Percentiles rank a stretch among this genome's conserved stretches.
These are phyloP conservation scores for Elasticomyces elasticus DNA, from an alignment of 495 filamentous ascomycete species.

Conservation along the genomic window DNA sequence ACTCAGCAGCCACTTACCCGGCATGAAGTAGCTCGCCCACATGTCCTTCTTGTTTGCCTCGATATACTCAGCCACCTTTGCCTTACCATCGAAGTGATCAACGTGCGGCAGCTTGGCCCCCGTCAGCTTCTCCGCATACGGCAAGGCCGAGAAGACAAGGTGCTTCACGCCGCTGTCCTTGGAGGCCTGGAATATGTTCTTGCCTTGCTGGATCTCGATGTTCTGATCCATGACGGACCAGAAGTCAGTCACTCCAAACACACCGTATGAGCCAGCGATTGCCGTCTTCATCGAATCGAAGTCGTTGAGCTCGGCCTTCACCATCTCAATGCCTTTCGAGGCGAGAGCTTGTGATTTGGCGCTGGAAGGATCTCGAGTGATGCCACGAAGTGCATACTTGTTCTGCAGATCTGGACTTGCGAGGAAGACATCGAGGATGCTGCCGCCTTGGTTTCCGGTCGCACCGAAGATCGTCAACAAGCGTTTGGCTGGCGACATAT, in stretches of 20 bases:
- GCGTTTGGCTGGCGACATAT: background rate
- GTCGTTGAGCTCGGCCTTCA: constrained; percentile 42
- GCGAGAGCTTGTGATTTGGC: constrained; percentile 35
- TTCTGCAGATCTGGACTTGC: constrained; percentile 5
- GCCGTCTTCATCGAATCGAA: constrained; percentile 39
- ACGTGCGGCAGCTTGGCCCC: constrained; percentile 42
- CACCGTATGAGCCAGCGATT: constrained; percentile 42
- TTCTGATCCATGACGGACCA: constrained; percentile 30
- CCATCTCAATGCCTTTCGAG: constrained; percentile 34
- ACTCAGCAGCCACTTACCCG: constrained; percentile 3
- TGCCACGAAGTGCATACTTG: constrained; percentile 4
- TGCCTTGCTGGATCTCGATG: constrained; percentile 47
- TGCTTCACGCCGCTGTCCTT: constrained; percentile 41
- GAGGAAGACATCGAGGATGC: constrained; percentile 5
- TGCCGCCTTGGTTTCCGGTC: constrained; percentile 8
- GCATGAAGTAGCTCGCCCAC: constrained; percentile 17
- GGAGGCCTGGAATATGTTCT: constrained; percentile 45
- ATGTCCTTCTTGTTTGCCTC: constrained; percentile 20
- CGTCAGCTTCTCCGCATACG: constrained; percentile 31
- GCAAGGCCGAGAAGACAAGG: constrained; percentile 42
- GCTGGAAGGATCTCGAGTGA: constrained; percentile 37
- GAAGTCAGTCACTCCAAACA: constrained; percentile 54
- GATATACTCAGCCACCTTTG: constrained; percentile 49
- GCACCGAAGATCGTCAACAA: constrained; percentile 2
- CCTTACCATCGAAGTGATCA: constrained; percentile 54